Conservation (phyloP, 2,329 filamentous ascomycete genomes). For the Ceratocystis cubensis region DNA sequence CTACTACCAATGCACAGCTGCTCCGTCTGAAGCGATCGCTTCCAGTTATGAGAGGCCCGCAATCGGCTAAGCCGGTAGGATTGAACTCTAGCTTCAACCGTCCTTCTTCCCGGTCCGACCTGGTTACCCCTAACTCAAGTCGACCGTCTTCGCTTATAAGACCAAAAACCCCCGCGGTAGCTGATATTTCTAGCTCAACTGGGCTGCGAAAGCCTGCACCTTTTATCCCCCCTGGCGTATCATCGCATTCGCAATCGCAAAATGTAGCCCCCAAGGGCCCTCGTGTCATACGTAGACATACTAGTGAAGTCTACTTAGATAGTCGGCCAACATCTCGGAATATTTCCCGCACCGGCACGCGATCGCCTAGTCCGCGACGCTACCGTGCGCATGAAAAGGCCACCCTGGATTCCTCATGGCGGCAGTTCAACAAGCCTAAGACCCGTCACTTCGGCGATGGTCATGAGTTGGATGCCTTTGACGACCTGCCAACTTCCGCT, state of each 20-base stretch:
- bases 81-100: conserved; percentile 42
- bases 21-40: conserved; percentile 54
- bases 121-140: conserved; percentile 5
- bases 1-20: conserved; percentile 54
- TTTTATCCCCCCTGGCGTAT: conserved; percentile 62
- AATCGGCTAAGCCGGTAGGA: conserved; percentile 37
- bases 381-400: conserved; percentile 24
- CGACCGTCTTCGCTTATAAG: conserved; percentile 32
- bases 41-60: conserved; percentile 41
- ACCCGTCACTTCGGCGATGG: conserved; percentile 66
- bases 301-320: conserved; percentile 59
- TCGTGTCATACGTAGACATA: conserved; percentile 63
- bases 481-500: conserved; percentile 82
- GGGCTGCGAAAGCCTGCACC: conserved; percentile 48
- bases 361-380: conserved; percentile 48
- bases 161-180: conserved; percentile 61
- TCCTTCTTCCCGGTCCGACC: conserved; percentile 32
- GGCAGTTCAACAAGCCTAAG: conserved; percentile 23
- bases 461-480: conserved; percentile 81
- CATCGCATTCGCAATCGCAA: conserved; percentile 61
- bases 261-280: conserved; percentile 58
- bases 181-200: conserved; percentile 25
- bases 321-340: conserved; percentile 45
- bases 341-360: conserved; percentile 44
- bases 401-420: conserved; percentile 22